Conservation (phyloP, 345 rosid species). For the Eucalyptus sp. region DNA sequence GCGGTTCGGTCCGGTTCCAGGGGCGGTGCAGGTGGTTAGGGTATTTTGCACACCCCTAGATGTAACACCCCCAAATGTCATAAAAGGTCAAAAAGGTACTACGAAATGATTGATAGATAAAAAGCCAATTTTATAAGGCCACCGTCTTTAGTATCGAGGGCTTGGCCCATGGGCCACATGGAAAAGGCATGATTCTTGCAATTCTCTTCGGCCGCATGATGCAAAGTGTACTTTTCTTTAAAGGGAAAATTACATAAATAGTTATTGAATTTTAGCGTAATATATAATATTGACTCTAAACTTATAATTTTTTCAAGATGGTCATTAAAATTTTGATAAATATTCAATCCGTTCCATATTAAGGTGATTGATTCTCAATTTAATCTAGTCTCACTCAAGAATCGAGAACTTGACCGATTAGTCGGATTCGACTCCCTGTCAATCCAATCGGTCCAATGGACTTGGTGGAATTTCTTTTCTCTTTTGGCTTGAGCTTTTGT, state of each 20-base stretch:
- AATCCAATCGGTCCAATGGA: fast-evolving
- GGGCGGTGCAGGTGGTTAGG: too few relatives aligned
- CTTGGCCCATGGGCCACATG: not conserved
- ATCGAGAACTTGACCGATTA: fast-evolving
- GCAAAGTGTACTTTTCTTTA: not conserved
- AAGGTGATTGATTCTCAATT: fast-evolving
- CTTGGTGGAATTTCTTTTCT: fast-evolving
- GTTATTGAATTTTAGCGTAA: too few relatives aligned
- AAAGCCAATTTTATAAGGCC: not conserved
- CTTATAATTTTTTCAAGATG: fast-evolving
- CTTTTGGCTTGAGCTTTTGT: not conserved
- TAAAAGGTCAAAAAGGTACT: not conserved
- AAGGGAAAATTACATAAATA: too few relatives aligned
- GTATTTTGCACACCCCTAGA: not conserved
- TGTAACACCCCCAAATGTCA: not conserved
- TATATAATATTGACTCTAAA: not conserved
- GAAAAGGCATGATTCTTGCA: not conserved
- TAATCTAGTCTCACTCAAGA: fast-evolving
- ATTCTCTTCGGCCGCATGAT: not conserved
- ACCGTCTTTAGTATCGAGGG: not conserved
- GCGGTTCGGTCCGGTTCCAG: too few relatives aligned
- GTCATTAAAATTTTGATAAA: fast-evolving
- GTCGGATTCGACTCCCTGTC: fast-evolving
- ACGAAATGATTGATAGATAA: not conserved
- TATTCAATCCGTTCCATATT: fast-evolving